Base-by-base conservation (phyloP, 2,329 filamentous ascomycete genomes). In the Coniochaeta prunicola region DNA sequence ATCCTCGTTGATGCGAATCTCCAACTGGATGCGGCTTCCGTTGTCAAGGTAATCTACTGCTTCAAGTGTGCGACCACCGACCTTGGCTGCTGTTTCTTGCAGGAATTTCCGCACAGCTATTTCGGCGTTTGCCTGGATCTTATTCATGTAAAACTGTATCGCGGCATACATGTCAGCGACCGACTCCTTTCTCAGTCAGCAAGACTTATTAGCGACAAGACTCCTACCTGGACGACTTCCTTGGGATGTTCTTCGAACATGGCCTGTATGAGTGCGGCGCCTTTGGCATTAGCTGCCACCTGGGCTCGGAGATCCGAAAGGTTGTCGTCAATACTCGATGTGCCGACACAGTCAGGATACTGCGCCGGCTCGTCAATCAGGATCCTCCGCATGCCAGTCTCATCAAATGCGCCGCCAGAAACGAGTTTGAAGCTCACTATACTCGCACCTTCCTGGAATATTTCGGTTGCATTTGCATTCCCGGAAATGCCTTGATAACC, bases 131-230 rank as follows among this genome's bases (percentile, higher is more conserved):
- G 83, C 79, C 69, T 92, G 89, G 59, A 93, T 92, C 53, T 81
- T 86, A 48, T 80, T 77, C 90, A 93, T 92, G 70, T 92, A 92
- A 65, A 88, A 86, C 61, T 89, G 84, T 0, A 92, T 89, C 0
- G 88, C 85, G 1, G 84, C 33, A 36, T 36, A 36, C 12, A 36
- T 48, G 42, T 48, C 42, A 48, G 42, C 42, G 17, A 48, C 19
- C 42, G 42, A 21, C 12, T 9, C 17, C 24, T 19, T n/a, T n/a
- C 42, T 21, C 19, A 48, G 42, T 15, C 42, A 48, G 33, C 42
- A 7, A 24, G 10, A 19, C 42, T 48, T 13, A 48, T 15, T n/a
- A 21, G 42, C 6, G 42, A 9, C 42, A 48, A 6, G 24, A 9
- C 42, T 21, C 42, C 6, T 48, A 48, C 42, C 42, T 53, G 45